Evolutionary conservation across 768 basidiomycete species (phyloP), one percentile per base, ranked within the genome.

Genomic region (Mycena sanguinolenta): DNA sequence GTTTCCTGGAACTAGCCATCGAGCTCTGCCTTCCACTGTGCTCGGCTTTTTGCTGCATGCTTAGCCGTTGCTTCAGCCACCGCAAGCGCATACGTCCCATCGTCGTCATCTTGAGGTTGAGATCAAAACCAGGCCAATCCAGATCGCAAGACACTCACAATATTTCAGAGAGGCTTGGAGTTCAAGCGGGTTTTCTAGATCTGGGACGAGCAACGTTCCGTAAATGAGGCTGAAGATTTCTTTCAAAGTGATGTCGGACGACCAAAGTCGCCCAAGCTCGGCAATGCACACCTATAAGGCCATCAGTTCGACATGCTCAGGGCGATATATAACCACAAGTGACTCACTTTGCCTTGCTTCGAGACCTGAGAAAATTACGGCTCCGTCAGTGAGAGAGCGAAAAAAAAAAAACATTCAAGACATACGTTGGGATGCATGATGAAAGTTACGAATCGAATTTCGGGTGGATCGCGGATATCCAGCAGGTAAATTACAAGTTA

Each of bases 301-400:
- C 21, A 13, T 46, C 23, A 7, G 23, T 12, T 57, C 9, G 10
- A n/a, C 4, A 23, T 55, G 4, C 38, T 19, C 23, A 12, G n/a
- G 3, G 3, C 13, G 25, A 25, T 42, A 8, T 34, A n/a, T 19
- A 30, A 6, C 19, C 7, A 4, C 32, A 34, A 9, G n/a, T n/a
- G n/a, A n/a, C n/a, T n/a, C n/a, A 75, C 77, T 60, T 79, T 79
- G n/a, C 79, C 79, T 61, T 79, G 79, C 32, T 79, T 79, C 3
- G 79, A 79, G 9, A 79, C 77, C 79, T 79, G 21, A 17, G n/a
- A n/a, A n/a, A n/a, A n/a, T n/a, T n/a, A n/a, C n/a, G n/a, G n/a
- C n/a, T n/a, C n/a, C n/a, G n/a, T n/a, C n/a, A n/a, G n/a, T n/a
- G n/a, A n/a, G n/a, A n/a, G n/a, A n/a, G n/a, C n/a, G n/a, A n/a